Evolutionary conservation across 2,329 filamentous ascomycete genomes (phyloP).

Genomic region (Xylariaceae sp.): DNA sequence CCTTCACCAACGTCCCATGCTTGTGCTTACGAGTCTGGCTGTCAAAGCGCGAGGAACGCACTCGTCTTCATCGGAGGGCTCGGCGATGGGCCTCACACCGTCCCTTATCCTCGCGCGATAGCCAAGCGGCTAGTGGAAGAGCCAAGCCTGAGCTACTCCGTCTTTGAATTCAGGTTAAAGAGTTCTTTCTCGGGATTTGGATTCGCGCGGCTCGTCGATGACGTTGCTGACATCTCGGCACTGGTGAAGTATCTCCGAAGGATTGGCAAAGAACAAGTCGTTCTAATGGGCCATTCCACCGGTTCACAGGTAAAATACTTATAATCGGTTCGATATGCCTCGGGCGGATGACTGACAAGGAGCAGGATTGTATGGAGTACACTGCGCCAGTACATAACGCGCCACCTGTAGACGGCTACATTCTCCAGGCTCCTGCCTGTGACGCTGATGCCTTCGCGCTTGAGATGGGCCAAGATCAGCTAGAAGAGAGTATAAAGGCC

Average conservation of each 20-base stretch:
- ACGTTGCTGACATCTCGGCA: conserved; percentile 60
- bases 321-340: not conserved
- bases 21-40: conserved; percentile 57
- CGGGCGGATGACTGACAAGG: conserved; percentile 15
- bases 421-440: conserved; percentile 81
- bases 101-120: conserved; percentile 61
- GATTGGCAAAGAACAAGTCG: conserved; percentile 57
- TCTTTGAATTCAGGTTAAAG: conserved; percentile 63
- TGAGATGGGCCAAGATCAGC: conserved; percentile 50
- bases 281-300: conserved; percentile 65
- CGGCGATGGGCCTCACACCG: conserved; percentile 71
- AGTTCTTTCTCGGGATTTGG: conserved; percentile 63
- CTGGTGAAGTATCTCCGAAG: conserved; percentile 61
- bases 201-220: conserved; percentile 55
- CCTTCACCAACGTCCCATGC: conserved; percentile 48
- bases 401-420: conserved; percentile 71
- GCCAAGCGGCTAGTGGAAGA: conserved; percentile 51
- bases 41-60: conserved; percentile 57
- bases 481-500: conserved; percentile 53
- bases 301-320: conserved; percentile 57
- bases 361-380: conserved; percentile 64
- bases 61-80: conserved; percentile 75
- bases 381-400: conserved; percentile 50
- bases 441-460: conserved; percentile 71
- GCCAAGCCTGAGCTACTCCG: conserved; percentile 53